Base-by-base conservation (phyloP, 1,284 basidiomycete genomes). In the Puccinia horiana region DNA sequence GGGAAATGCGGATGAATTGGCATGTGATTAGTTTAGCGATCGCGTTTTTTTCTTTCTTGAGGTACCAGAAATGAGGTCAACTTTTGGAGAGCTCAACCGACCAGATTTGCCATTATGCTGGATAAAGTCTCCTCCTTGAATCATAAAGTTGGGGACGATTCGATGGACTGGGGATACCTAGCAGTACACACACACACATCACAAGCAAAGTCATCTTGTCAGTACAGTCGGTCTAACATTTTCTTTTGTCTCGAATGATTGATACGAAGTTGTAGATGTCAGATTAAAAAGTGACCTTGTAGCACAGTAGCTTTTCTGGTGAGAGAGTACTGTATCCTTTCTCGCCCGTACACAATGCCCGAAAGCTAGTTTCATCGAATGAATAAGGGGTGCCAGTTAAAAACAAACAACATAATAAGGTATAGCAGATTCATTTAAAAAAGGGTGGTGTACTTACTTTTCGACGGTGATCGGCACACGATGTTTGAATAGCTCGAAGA, bases 71-170 rank as follows among this genome's bases (percentile, higher is more conserved):
- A 49, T 11, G 44, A 49, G 9, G 44, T 0, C 63, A n/a, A n/a
- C n/a, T n/a, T n/a, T n/a, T 35, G 56, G 32, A 23, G 42, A 20
- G n/a, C 18, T 61, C 35, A 26, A 73, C 69, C 14, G 40, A 80
- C 78, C 78, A 16, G 67, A 70, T 72, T 80, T 80, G 14, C 78
- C 78, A 32, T 80, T 61, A 2, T 73, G 42, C 23, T 70, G 69
- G n/a, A 80, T 73, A n/a, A 80, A 42, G 61, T 80, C 78, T 20
- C 78, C 78, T 40, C 78, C 78, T 73, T 80, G 78, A 11, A 80
- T 80, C 78, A 80, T 80, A 29, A 80, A 80, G 37, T 52, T 56
- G 26, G 78, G 69, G 4, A 80, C 69, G 9, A 80, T 73, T 40
- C 78, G 65, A 80, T 80, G 78, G 20, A 80, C 67, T 32, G 56